Conservation (phyloP, 2,329 filamentous ascomycete species). For the Xylaria sp. region DNA sequence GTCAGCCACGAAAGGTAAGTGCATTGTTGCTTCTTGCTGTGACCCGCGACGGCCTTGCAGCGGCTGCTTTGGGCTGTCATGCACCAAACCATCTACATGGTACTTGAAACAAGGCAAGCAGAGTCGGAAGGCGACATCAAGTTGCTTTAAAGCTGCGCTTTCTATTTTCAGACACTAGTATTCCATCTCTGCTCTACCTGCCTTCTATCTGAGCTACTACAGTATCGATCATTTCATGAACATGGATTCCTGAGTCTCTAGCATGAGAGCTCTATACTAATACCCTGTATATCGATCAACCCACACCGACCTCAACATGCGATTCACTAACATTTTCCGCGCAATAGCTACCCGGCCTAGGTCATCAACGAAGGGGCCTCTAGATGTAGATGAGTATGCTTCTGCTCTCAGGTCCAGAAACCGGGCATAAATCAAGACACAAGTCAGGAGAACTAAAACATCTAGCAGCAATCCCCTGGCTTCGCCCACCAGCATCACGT, state of each 20-base stretch:
- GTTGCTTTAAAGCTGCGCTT: neutral
- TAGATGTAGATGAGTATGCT: constrained; percentile 79
- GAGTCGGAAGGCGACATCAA: neutral
- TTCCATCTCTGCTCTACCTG: neutral
- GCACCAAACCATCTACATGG: neutral
- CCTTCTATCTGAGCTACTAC: neutral
- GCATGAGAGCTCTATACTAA: neutral
- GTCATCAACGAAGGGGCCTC: constrained; percentile 79
- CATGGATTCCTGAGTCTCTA: neutral
- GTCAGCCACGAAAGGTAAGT: constrained; percentile 47
- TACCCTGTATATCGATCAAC: neutral
- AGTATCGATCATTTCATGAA: neutral
- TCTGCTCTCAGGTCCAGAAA: constrained; percentile 48
- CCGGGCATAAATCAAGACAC: constrained; percentile 17
- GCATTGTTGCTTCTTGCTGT: constrained; percentile 8
- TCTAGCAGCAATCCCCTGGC: constrained; percentile 41
- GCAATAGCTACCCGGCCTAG: constrained; percentile 68
- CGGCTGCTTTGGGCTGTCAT: neutral
- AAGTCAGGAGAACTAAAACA: constrained; percentile 19
- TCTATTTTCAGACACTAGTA: neutral
- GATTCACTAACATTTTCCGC: constrained; percentile 45
- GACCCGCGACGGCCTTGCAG: constrained; percentile 8
- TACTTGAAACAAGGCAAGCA: constrained; percentile 7
- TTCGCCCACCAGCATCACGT: constrained; percentile 39
- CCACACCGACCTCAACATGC: constrained; percentile 33